These are phyloP conservation scores for Zostera marina DNA, from an alignment of 116 monocot species.

Conservation along the genomic window DNA sequence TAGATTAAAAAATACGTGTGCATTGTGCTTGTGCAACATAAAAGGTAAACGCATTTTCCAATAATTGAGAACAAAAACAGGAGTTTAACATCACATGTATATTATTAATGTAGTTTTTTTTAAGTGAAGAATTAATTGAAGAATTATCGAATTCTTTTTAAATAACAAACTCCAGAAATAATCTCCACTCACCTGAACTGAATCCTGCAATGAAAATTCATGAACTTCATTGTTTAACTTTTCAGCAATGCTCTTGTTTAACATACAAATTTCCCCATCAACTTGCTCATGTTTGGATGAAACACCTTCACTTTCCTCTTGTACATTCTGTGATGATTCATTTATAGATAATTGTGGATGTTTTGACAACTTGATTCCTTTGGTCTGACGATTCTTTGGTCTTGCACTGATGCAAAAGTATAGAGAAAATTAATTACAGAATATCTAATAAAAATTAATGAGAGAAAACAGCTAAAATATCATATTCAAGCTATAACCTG, in stretches of 20 bases:
- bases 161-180: not conserved
- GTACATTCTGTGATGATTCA: not conserved
- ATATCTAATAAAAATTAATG: not conserved
- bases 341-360: not conserved
- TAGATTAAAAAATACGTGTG: no score
- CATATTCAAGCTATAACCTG: not conserved
- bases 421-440: not conserved
- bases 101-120: no score
- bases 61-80: no score
- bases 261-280: conserved; percentile 6
- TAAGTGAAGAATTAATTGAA: no score
- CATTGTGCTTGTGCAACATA: no score
- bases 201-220: not conserved
- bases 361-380: conserved; percentile 1
- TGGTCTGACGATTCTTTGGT: not conserved
- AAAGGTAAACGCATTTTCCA: no score
- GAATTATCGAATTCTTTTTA: no score
- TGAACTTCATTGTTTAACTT: conserved; percentile 6
- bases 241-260: conserved; percentile 9
- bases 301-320: conserved; percentile 9
- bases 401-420: conserved; percentile 1
- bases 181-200: not conserved
- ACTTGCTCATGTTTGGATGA: conserved; percentile 10
- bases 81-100: no score
- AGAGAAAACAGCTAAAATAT: no score